phyloP scores from a whole-genome alignment of 768 basidiomycete species.

The Leucosporidium yakuticum region DNA sequence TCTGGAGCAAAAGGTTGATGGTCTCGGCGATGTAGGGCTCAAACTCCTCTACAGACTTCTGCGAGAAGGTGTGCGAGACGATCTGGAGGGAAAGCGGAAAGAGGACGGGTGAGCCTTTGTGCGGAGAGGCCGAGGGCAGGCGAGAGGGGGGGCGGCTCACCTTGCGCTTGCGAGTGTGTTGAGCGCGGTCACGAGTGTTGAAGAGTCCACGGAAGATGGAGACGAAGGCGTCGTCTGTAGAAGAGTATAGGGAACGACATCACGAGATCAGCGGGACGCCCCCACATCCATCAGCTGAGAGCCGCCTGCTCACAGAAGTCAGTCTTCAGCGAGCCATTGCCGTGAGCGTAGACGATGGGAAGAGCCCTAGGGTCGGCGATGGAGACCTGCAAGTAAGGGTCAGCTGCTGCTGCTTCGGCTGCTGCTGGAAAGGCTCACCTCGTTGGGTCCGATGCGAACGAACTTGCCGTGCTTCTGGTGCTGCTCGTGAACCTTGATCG shows the following conservation, averaged over 20 bases:
- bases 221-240: constrained; percentile 52
- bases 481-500: constrained; percentile 63
- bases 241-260: constrained; percentile 2
- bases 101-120: too few relatives aligned
- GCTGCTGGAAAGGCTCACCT: constrained; percentile 43
- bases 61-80: constrained; percentile 68
- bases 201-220: constrained; percentile 52
- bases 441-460: neutral
- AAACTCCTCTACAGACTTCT: constrained; percentile 78
- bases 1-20: constrained; percentile 52
- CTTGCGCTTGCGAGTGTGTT: constrained; percentile 85
- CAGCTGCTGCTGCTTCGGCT: too few relatives aligned
- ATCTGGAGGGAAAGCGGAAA: constrained; percentile 43
- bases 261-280: neutral
- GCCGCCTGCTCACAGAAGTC: constrained; percentile 59
- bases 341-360: constrained; percentile 68
- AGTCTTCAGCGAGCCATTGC: constrained; percentile 74
- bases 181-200: constrained; percentile 43
- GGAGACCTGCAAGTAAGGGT: constrained; percentile 47
- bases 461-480: constrained; percentile 64
- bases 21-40: constrained; percentile 59
- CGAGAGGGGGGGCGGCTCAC: constrained; percentile 52
- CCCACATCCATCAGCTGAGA: neutral
- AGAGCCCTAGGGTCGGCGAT: constrained; percentile 73
- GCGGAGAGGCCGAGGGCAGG: constrained; percentile 30